These are phyloP conservation scores for Penicillium sclerotigenum DNA, from an alignment of 2,329 filamentous ascomycete genomes.

Conservation along the genomic window DNA sequence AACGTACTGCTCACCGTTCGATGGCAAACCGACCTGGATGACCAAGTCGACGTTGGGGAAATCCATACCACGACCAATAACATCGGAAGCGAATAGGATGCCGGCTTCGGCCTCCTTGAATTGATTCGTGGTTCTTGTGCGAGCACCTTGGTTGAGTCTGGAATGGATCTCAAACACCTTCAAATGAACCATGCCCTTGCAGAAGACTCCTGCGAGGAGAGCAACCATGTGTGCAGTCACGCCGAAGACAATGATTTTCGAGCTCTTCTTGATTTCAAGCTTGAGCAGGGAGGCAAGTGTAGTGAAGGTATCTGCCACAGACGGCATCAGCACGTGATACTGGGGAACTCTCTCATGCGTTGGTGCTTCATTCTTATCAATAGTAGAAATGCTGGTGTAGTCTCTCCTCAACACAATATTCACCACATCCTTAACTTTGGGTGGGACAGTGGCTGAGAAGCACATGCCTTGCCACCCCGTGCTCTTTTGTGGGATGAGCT, in stretches of 20 bases:
- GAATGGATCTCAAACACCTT: slow-evolving; percentile 67
- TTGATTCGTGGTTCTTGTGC: slow-evolving; percentile 57
- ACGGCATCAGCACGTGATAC: slow-evolving; percentile 46
- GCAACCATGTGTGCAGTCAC: slow-evolving; percentile 66
- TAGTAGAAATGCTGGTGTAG: slow-evolving; percentile 85
- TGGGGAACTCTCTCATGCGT: slow-evolving; percentile 61
- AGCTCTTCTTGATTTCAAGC: slow-evolving; percentile 45
- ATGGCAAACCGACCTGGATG: slow-evolving; percentile 50
- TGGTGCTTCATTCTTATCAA: slow-evolving; percentile 70
- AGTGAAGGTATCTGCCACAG: slow-evolving; percentile 46
- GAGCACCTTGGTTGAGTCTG: slow-evolving; percentile 64
- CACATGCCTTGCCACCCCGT: slow-evolving; percentile 59
- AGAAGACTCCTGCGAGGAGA: slow-evolving; percentile 59
- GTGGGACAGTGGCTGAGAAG: slow-evolving; percentile 86
- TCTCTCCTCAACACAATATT: slow-evolving; percentile 57
- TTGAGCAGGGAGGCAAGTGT: slow-evolving; percentile 47
- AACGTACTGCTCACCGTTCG: slow-evolving; percentile 52
- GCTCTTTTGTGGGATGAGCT: slow-evolving; percentile 50
- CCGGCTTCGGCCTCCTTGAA: slow-evolving; percentile 40
- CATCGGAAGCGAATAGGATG: slow-evolving; percentile 51
- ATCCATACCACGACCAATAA: slow-evolving; percentile 50
- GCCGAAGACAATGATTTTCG: slow-evolving; percentile 89
- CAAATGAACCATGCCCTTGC: slow-evolving; percentile 31
- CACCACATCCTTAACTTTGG: slow-evolving; percentile 74
- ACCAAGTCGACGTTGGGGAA: slow-evolving; percentile 51